Base-by-base conservation (phyloP, 2,329 filamentous ascomycete species). In the Chaetomiaceae sp. region DNA sequence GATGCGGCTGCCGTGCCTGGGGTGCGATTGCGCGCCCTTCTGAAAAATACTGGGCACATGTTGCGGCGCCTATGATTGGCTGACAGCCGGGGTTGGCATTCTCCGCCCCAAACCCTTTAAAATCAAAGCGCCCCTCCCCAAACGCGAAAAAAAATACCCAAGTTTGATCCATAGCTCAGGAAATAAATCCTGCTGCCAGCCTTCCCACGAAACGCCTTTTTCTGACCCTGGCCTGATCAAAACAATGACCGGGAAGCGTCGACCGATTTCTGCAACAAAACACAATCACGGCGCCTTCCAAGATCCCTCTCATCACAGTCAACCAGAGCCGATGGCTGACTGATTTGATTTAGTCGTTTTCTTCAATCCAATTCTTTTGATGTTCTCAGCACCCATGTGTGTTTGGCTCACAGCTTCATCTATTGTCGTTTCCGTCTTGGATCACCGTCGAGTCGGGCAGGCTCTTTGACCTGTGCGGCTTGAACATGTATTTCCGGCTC, bases 1-100 rank as follows among this genome's bases (percentile, higher is more conserved):
- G 59, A 69, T 64, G 25, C 21, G 61, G 66, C 38, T 42, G 7
- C n/a, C 16, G n/a, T 43, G 48, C 30, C 34, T 50, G 30, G 47
- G 38, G n/a, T 29, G 38, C 38, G 30, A 50, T 43, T 33, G 40
- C 46, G 46, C 49, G 52, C 54, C 40, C 21, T 37, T 5, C 20
- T 29, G 48, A 53, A 60, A 61, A 58, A 56, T 55, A 44, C 37
- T 33, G 41, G 53, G 42, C 45, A 29, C 36, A 21, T 25, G 20
- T 11, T 37, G 40, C 23, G 18, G 18, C 50, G 40, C 48, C 42
- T 21, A 30, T 55, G 47, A 59, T 61, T 61, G 61, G 51, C 23
- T 18, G 14, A n/a, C 20, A 44, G 32, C 10, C 23, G 34, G 21
- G 23, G 8, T 25, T 34, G 29, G 8, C 32, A 33, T 38, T 37